Evolutionary conservation across 352 stramenopile genomes (phyloP).

Genomic region (Pythium dissimile): DNA sequence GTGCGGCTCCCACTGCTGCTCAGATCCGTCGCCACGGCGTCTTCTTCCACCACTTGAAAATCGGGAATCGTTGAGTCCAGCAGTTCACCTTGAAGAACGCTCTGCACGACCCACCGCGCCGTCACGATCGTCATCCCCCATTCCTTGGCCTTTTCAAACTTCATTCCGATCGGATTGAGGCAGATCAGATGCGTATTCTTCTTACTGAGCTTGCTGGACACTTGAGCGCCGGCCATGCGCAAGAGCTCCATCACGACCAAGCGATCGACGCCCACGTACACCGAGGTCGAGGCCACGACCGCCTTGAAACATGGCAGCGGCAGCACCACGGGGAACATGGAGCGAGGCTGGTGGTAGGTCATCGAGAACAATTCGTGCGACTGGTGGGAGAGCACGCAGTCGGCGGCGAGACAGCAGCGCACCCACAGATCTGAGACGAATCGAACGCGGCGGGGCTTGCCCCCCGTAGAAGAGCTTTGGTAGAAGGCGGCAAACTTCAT

Average conservation of each 20-base stretch:
- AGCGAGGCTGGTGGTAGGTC: constrained; percentile 34
- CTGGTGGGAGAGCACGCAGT: constrained; percentile 41
- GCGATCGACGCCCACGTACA: constrained; percentile 60
- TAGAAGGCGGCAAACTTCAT: constrained; percentile 10
- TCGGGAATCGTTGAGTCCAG: constrained; percentile 23
- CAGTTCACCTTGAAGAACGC: constrained; percentile 40
- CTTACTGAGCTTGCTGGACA: constrained; percentile 47
- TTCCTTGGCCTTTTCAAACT: constrained; percentile 55
- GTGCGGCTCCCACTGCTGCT: constrained; percentile 8
- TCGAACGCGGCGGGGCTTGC: constrained; percentile 22
- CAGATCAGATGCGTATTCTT: constrained; percentile 72
- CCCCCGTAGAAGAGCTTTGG: constrained; percentile 5
- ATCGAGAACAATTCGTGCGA: constrained; percentile 46
- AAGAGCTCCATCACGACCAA: constrained; percentile 60
- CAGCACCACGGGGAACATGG: constrained; percentile 41
- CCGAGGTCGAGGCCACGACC: constrained; percentile 50
- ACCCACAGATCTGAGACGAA: constrained; percentile 76
- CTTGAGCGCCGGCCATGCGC: constrained; percentile 44
- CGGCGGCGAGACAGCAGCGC: constrained; percentile 51
- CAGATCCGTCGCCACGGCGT: neutral
- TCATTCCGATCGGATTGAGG: constrained; percentile 44
- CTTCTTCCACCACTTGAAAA: constrained; percentile 24
- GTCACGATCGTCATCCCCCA: constrained; percentile 52
- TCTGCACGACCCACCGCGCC: constrained; percentile 67
- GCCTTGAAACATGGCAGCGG: constrained; percentile 47